These are phyloP conservation scores for Dendrocalamus sinicus DNA, from an alignment of 176 grass and related monocot genomes.

Conservation along the genomic window DNA sequence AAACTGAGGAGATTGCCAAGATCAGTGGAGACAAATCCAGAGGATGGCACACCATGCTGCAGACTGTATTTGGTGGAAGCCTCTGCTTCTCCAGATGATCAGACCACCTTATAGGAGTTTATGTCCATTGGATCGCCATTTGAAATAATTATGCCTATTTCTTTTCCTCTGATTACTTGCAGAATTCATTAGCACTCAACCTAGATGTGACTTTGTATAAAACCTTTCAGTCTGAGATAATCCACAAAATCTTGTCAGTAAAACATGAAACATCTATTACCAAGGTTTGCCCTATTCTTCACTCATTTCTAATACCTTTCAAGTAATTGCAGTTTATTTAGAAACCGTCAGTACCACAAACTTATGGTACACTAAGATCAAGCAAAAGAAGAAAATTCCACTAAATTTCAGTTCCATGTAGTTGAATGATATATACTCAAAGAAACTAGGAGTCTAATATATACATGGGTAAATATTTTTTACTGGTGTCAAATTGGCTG, in stretches of 20 bases:
- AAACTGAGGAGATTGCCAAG: slow-evolving; percentile 86
- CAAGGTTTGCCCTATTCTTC: slow-evolving; percentile 20
- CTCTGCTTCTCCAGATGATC: slow-evolving; percentile 53
- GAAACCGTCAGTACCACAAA: not conserved
- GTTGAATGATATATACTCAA: not conserved
- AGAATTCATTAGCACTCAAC: slow-evolving; percentile 43
- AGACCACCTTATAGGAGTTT: slow-evolving; percentile 42
- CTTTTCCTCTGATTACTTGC: slow-evolving; percentile 29
- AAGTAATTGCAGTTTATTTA: not conserved
- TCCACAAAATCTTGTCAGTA: slow-evolving; percentile 27
- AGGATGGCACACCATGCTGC: slow-evolving; percentile 83
- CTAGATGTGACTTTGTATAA: slow-evolving; percentile 44
- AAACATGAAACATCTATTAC: slow-evolving; percentile 24
- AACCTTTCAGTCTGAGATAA: slow-evolving; percentile 33
- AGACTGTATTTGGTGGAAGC: slow-evolving; percentile 92
- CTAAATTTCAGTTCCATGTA: slow-evolving; percentile 8
- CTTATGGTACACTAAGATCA: not conserved
- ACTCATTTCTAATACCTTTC: not conserved
- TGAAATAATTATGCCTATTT: slow-evolving; percentile 33
- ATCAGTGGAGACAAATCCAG: slow-evolving; percentile 70
- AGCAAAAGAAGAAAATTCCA: not conserved
- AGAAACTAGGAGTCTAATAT: not conserved
- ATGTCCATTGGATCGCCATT: slow-evolving; percentile 36
- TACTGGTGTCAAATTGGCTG: not conserved
- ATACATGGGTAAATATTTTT: not conserved